phyloP scores from a whole-genome alignment of 805 yeast species.

The Metschnikowia kofuensis region DNA sequence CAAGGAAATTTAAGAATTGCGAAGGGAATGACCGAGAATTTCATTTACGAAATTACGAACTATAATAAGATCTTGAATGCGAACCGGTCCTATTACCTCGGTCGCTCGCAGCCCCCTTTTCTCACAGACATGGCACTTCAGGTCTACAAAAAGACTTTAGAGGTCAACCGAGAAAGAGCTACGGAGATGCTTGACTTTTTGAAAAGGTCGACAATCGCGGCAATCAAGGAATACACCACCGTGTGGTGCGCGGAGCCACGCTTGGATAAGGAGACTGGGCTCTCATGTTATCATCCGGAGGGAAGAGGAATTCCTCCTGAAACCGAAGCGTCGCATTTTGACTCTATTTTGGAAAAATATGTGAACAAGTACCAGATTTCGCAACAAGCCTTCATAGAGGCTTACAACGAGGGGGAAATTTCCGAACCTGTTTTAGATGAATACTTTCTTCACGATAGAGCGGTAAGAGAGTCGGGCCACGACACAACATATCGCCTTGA shows the following conservation, averaged over 20 bases:
- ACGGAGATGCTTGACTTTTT: conserved; percentile 56
- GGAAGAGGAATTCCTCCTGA: conserved; percentile 97
- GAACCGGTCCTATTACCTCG: conserved; percentile 83
- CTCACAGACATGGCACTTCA: conserved; percentile 86
- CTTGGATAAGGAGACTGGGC: conserved; percentile 65
- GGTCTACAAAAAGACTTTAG: conserved; percentile 59
- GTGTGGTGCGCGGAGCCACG: conserved; percentile 83
- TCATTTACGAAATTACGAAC: conserved; percentile 82
- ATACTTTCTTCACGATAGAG: conserved; percentile 87
- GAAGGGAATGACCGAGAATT: conserved; percentile 87
- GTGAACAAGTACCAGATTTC: conserved; percentile 56
- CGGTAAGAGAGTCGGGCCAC: conserved; percentile 94
- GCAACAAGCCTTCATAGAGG: conserved; percentile 59
- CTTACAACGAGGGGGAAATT: conserved; percentile 64
- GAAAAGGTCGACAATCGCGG: conserved; percentile 63
- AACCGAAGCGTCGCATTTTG: conserved; percentile 87
- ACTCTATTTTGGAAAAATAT: conserved; percentile 64
- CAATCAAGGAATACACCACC: conserved; percentile 77
- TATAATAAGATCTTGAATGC: conserved; percentile 95
- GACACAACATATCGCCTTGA: conserved; percentile 91
- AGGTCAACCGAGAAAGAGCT: conserved; percentile 17
- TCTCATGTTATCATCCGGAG: conserved; percentile 86
- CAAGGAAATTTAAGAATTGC: conserved; percentile 63
- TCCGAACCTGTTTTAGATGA: conserved; percentile 81
- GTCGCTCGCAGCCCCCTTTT: conserved; percentile 96